Conservation (phyloP, 345 rosid species). For the Eucalyptus cloeziana region DNA sequence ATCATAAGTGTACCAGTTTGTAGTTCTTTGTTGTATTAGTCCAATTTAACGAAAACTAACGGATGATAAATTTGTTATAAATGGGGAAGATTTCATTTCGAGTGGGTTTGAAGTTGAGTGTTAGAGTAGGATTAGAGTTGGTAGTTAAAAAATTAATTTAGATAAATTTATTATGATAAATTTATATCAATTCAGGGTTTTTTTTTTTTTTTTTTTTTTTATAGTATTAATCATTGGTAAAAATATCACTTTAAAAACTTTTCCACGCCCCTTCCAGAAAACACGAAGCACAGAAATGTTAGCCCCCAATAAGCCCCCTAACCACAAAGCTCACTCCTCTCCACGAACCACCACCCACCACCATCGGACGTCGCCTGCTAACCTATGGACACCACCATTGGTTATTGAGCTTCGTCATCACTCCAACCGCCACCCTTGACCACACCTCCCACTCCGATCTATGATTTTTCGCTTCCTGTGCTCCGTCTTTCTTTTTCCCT, state of each 20-base stretch:
- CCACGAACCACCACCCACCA: neutral
- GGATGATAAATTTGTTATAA: too few species aligned
- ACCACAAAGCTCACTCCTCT: neutral
- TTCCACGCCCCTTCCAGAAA: neutral
- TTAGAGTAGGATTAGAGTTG: too few species aligned
- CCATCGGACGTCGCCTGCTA: neutral
- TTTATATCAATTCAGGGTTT: too few species aligned
- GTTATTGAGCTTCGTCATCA: neutral
- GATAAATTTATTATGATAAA: too few species aligned
- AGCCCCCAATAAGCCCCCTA: neutral
- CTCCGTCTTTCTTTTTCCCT: too few species aligned
- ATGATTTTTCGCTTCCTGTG: neutral
- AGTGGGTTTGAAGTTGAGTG: fast-evolving
- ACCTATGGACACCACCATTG: neutral
- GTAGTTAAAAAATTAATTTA: too few species aligned
- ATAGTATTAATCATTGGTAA: too few species aligned
- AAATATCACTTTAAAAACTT: neutral
- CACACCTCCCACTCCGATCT: neutral
- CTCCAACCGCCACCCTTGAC: neutral
- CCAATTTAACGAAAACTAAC: too few species aligned
- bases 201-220: too few species aligned
- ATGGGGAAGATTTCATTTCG: too few species aligned
- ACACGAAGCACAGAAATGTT: neutral
- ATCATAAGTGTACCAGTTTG: too few species aligned
- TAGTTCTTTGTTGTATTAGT: too few species aligned